Evolutionary conservation across 1,139 yeast species (phyloP).

Genomic region (Zygosaccharomyces sapae): DNA sequence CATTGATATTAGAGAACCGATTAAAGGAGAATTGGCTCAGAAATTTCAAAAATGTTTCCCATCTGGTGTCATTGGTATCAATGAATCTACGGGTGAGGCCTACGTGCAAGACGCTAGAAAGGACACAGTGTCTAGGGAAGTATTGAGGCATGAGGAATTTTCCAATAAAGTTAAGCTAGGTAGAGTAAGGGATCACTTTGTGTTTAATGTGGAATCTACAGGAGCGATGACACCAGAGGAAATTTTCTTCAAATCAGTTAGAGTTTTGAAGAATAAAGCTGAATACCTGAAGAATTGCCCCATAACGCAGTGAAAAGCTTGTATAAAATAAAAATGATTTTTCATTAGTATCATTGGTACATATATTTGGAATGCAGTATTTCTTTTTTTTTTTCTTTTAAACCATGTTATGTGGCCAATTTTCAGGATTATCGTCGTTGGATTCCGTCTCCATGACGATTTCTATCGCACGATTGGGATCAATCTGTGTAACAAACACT

Average conservation of each 20-base stretch:
- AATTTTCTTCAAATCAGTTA: constrained; percentile 83
- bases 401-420: constrained; percentile 10
- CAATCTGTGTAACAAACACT: constrained; percentile 33
- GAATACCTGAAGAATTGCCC: constrained; percentile 76
- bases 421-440: constrained; percentile 14
- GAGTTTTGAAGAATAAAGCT: constrained; percentile 81
- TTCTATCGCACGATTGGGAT: constrained; percentile 32
- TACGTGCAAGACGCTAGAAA: constrained; percentile 80
- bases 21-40: constrained; percentile 69
- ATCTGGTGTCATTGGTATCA: constrained; percentile 81
- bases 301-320: constrained; percentile 48
- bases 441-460: constrained; percentile 18
- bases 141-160: constrained; percentile 87
- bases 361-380: constrained; percentile 1
- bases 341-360: constrained; percentile 5
- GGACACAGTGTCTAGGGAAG: constrained; percentile 96
- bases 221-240: constrained; percentile 98
- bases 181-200: constrained; percentile 85
- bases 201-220: constrained; percentile 88
- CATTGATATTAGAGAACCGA: constrained; percentile 71
- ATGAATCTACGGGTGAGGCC: constrained; percentile 60
- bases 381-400: constrained; percentile 7
- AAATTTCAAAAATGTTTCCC: constrained; percentile 90
- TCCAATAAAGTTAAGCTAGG: constrained; percentile 86
- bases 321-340: constrained; percentile 2